Base-by-base conservation (phyloP, 345 rosid species). In the Salix viminalis region DNA sequence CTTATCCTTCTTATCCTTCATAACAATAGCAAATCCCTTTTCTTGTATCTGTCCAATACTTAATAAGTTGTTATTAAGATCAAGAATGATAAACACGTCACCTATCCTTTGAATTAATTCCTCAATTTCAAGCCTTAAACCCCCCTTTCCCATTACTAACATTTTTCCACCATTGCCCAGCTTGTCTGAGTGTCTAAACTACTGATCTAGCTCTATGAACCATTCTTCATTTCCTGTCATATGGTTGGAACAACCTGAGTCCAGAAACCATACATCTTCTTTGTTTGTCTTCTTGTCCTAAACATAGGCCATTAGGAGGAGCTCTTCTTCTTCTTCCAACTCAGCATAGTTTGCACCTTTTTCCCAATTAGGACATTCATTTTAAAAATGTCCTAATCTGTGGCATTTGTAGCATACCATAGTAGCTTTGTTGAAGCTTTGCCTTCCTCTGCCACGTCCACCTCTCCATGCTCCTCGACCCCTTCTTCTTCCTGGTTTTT, bases 211-310 rank as follows among this genome's bases (percentile, higher is more conserved):
- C 2, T n/a, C 4, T 0, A 41, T 26, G 2, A 77, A 71, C 64
- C 24, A n/a, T 1, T 11, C 26, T 4, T 39, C 8, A 18, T 70
- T 19, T 0, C 69, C 62, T 16, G 4, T 24, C 65, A 77, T 77
- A 10, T 77, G 80, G 3, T 71, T 77, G 0, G 24, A 58, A 5
- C 39, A 77, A 2, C 80, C 21, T 1, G 28, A 71, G 23, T 77
- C 71, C 0, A 71, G 0, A 3, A 77, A 77, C 75, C 75, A 77
- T 0, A 14, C 37, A 2, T 39, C 18, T 6, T 7, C 4, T 23
- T 32, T 28, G 0, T 4, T 32, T 5, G 8, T 8, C n/a, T 36
- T 44, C 11, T 46, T 6, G 0, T 10, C 30, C 2, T 44, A 58
- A 2, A 24, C 26, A 8, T 42, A 50, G 0, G 37, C 75, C 75